A percentile compares a stretch with the other conserved stretches of the same genome.
These are phyloP conservation scores for Schwanniomyces pseudopolymorphus DNA, from an alignment of 805 yeast species.

Conservation along the genomic window DNA sequence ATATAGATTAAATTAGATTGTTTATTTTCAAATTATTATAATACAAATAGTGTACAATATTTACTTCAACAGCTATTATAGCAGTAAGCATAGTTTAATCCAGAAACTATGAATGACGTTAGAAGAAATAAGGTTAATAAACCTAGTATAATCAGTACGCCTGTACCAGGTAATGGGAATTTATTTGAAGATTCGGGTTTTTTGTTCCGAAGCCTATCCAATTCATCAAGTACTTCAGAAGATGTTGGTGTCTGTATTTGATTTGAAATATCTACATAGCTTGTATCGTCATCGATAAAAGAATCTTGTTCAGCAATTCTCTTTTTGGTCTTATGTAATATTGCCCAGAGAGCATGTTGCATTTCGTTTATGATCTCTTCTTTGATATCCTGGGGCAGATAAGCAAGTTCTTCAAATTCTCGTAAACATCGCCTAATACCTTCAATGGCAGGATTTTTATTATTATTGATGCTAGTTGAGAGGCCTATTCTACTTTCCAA, in stretches of 20 bases:
- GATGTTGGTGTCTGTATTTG: neutral
- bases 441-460: neutral
- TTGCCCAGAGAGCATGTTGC: neutral
- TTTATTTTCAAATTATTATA: constrained; percentile 4
- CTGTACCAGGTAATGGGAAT: neutral
- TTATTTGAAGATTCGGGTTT: neutral
- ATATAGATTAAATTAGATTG: constrained; percentile 1
- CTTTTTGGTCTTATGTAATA: neutral
- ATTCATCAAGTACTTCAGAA: constrained; percentile 17
- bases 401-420: neutral
- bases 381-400: neutral
- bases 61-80: constrained; percentile 34
- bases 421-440: neutral
- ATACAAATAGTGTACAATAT: constrained; percentile 1
- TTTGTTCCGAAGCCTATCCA: constrained; percentile 21
- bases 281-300: neutral
- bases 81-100: constrained; percentile 36
- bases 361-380: neutral
- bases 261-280: neutral
- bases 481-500: neutral
- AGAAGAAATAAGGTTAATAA: constrained; percentile 11
- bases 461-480: neutral
- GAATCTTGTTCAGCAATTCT: neutral
- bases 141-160: neutral
- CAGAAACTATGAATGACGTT: constrained; percentile 28